A percentile compares a stretch with the other conserved stretches of the same genome.
These are phyloP conservation scores for Pythium inflatum DNA, from an alignment of 352 stramenopile species.

Conservation along the genomic window DNA sequence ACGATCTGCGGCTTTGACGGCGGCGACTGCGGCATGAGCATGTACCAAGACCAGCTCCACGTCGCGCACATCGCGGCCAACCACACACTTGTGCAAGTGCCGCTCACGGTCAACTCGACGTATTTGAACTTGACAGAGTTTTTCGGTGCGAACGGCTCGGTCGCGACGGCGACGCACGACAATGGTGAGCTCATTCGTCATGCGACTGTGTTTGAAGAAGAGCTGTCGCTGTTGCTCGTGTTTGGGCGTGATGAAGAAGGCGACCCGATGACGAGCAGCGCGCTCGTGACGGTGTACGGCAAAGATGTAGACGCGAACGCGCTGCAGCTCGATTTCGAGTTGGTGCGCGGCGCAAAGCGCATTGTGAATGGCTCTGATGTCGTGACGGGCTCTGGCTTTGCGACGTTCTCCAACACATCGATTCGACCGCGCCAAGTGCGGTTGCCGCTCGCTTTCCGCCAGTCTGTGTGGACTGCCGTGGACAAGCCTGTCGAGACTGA, in stretches of 20 bases:
- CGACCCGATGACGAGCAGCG: slow-evolving; percentile 62
- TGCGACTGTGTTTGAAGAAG: slow-evolving; percentile 70
- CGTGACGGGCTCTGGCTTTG: slow-evolving; percentile 43
- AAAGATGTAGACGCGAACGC: slow-evolving; percentile 41
- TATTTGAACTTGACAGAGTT: slow-evolving; percentile 67
- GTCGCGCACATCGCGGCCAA: slow-evolving; percentile 53
- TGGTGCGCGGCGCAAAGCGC: slow-evolving; percentile 54
- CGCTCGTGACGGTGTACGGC: slow-evolving; percentile 50
- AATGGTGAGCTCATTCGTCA: slow-evolving; percentile 72
- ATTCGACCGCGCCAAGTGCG: slow-evolving; percentile 60
- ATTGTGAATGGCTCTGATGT: slow-evolving; percentile 32
- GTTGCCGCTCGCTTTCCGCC: slow-evolving; percentile 68
- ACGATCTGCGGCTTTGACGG: slow-evolving; percentile 84
- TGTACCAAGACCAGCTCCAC: slow-evolving; percentile 45
- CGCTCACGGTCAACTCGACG: slow-evolving; percentile 63
- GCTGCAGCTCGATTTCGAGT: slow-evolving; percentile 55
- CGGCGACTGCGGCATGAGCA: slow-evolving; percentile 67
- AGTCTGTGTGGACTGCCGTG: slow-evolving; percentile 50
- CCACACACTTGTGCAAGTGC: slow-evolving; percentile 68
- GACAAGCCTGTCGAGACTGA: slow-evolving; percentile 12
- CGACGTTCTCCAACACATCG: slow-evolving; percentile 70
- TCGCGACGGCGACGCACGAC: slow-evolving; percentile 61
- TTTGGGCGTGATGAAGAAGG: slow-evolving; percentile 73
- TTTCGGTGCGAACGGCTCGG: slow-evolving; percentile 66
- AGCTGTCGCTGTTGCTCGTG: slow-evolving; percentile 79